Percentiles rank a stretch among this genome's conserved stretches.
These are phyloP conservation scores for Clitocybe nebularis DNA, from an alignment of 1,284 basidiomycete genomes.

Conservation along the genomic window DNA sequence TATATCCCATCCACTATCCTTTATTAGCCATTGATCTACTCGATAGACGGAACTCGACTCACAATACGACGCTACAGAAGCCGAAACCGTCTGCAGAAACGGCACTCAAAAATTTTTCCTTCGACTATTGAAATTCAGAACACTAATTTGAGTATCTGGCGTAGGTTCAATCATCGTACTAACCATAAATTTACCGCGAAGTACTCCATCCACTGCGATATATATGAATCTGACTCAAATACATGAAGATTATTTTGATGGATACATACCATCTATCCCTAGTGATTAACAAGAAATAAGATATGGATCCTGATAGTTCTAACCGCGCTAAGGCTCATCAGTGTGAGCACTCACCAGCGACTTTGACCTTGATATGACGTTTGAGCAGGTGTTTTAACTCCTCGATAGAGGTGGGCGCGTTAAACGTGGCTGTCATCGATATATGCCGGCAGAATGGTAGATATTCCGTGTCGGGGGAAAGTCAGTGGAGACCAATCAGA, in stretches of 20 bases:
- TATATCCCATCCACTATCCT: constrained; percentile 79
- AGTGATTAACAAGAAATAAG: background rate
- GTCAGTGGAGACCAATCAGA: background rate
- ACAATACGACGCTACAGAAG: constrained; percentile 92
- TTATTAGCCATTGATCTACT: background rate
- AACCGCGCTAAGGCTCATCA: no score
- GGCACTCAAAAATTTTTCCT: constrained; percentile 87
- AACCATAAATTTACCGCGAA: constrained; percentile 93
- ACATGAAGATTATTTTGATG: background rate
- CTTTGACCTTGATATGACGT: constrained; percentile 84
- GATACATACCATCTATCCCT: constrained; percentile 64
- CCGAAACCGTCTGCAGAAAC: constrained; percentile 84
- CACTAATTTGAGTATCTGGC: background rate
- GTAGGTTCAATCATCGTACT: constrained; percentile 8
- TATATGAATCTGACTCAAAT: constrained; percentile 3
- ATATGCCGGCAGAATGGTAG: background rate
- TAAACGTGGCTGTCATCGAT: constrained; percentile 23
- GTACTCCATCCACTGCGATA: constrained; percentile 79
- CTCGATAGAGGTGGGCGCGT: constrained; percentile 52
- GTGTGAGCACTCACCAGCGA: constrained; percentile 65
- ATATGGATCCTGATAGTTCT: no score
- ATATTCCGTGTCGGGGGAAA: background rate
- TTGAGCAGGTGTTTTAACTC: constrained; percentile 57
- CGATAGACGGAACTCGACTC: no score
- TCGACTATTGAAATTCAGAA: constrained; percentile 51